Base-by-base conservation (phyloP, 2,329 filamentous ascomycete genomes). In the Penicillium brevicompactum region DNA sequence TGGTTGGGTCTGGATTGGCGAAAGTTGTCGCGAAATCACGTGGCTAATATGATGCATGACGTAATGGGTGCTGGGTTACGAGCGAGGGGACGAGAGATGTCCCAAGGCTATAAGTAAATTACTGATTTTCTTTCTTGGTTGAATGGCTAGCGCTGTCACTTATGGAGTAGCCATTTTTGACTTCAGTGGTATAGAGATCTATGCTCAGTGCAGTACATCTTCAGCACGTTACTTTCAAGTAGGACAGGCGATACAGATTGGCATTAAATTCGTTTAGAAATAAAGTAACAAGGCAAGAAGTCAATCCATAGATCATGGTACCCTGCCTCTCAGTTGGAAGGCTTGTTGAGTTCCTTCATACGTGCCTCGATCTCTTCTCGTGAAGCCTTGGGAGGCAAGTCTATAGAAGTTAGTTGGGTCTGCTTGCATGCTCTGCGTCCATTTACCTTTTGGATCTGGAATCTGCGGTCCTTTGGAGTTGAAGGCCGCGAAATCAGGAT, bases 361-460 rank as follows among this genome's bases (percentile, higher is more conserved):
- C 84, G 86, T 11, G 82, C 85, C 66, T 81, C 77, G 51, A 87
- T 82, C 67, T 91, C 88, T 70, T 89, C 87, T 74, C 87, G 88
- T 55, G 82, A 70, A 22, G 68, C 71, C 56, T 74, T 74, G n/a
- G 72, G 70, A 32, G 76, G 75, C 67, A 77, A 71, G 14, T 73
- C 75, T 77, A 44, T 16, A 34, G 41, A 34, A 8, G 47, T 42
- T 48, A 56, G 43, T 49, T 38, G 48, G 40, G 31, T 5, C 27
- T 40, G 21, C 38, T 5, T 37, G 5, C 30, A n/a, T 11, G n/a
- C 46, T 30, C 18, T 16, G 9, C 37, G 38, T 13, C n/a, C 8
- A 53, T 73, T 59, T 54, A 74, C 72, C 64, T 14, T 74, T 68
- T 24, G 79, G 70, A 42, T 74, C 68, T 24, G 79, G 70, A 44